Evolutionary conservation across 106 monocot species (phyloP).

Genomic region (Ottelia alismoides): DNA sequence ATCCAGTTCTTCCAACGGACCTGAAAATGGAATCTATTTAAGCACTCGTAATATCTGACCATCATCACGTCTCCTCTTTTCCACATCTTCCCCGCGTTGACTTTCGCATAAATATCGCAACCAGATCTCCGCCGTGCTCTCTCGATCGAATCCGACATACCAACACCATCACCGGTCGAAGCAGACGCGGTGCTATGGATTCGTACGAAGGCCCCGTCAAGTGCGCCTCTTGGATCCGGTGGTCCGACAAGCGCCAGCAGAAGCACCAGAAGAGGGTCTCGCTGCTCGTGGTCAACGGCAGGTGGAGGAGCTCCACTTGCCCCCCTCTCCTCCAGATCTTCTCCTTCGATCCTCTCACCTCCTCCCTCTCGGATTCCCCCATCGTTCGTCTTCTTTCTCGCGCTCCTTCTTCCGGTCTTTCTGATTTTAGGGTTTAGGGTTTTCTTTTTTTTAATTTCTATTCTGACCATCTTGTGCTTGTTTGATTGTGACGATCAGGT

Average conservation of each 20-base stretch:
- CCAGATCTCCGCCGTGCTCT: too few species aligned
- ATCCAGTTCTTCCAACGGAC: too few species aligned
- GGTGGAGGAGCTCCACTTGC: slow-evolving; percentile 29
- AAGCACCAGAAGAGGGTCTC: slow-evolving; percentile 1
- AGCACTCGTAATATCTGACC: too few species aligned
- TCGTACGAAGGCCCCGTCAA: slow-evolving; percentile 15
- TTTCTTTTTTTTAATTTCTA: too few species aligned
- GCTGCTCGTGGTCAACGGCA: neutral
- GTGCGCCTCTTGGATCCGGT: slow-evolving; percentile 66
- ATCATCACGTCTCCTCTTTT: too few species aligned
- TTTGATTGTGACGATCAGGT: slow-evolving; percentile 23
- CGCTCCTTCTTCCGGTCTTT: neutral
- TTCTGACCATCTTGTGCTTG: neutral
- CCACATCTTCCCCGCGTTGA: too few species aligned
- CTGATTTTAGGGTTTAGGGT: neutral
- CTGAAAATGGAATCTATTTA: too few species aligned
- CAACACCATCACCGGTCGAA: too few species aligned
- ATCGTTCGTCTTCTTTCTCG: slow-evolving; percentile 25
- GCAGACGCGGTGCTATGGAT: too few species aligned
- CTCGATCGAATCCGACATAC: too few species aligned
- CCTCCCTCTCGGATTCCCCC: slow-evolving; percentile 44
- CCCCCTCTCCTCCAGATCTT: slow-evolving; percentile 50
- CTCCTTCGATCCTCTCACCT: slow-evolving; percentile 53
- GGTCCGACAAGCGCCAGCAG: slow-evolving; percentile 42
- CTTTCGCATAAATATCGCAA: too few species aligned